Conservation (phyloP, 2,329 filamentous ascomycete species). For the Monosporascus sp. region DNA sequence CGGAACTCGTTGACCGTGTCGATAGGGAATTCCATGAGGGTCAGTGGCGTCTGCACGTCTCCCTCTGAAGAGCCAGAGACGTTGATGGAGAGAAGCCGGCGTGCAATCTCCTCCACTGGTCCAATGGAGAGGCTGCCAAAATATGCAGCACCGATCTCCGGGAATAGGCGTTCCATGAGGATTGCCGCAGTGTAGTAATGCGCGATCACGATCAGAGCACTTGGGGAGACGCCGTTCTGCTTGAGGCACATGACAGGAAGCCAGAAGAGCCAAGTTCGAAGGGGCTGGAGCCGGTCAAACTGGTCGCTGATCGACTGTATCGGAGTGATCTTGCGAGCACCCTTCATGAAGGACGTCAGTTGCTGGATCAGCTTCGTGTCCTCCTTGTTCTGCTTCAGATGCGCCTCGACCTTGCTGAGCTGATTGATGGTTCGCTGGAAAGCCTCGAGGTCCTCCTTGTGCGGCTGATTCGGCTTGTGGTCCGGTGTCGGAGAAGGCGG, state of each 20-base stretch:
- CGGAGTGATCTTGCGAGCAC: slow-evolving; percentile 64
- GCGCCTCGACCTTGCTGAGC: slow-evolving; percentile 61
- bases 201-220: slow-evolving; percentile 75
- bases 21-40: slow-evolving; percentile 68
- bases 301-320: slow-evolving; percentile 71
- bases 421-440: slow-evolving; percentile 63
- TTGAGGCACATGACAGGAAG: slow-evolving; percentile 80
- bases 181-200: slow-evolving; percentile 89
- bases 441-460: slow-evolving; percentile 64
- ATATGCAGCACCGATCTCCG: slow-evolving; percentile 84
- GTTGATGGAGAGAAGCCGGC: slow-evolving; percentile 65
- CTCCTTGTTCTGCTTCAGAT: slow-evolving; percentile 64
- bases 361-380: slow-evolving; percentile 64
- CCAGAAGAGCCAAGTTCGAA: slow-evolving; percentile 95
- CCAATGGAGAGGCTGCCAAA: slow-evolving; percentile 73
- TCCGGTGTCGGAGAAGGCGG: slow-evolving; percentile 57
- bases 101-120: slow-evolving; percentile 82
- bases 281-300: slow-evolving; percentile 81
- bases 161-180: slow-evolving; percentile 84
- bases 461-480: slow-evolving; percentile 55
- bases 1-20: slow-evolving; percentile 65
- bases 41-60: slow-evolving; percentile 55
- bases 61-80: slow-evolving; percentile 51
- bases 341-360: slow-evolving; percentile 66
- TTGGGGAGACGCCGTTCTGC: slow-evolving; percentile 68